These are phyloP conservation scores for Allium sativum DNA, from an alignment of 106 monocot genomes.

Conservation along the genomic window DNA sequence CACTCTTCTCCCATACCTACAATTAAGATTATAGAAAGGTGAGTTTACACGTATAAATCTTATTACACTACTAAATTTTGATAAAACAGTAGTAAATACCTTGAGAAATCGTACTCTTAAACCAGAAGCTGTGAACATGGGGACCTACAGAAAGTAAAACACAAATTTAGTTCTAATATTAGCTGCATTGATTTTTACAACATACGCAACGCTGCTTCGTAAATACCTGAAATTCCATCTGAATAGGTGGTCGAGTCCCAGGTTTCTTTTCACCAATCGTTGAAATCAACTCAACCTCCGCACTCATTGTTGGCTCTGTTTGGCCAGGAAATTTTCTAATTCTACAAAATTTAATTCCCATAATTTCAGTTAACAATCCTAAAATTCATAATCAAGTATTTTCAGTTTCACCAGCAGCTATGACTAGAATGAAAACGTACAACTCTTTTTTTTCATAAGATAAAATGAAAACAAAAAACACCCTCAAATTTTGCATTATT, in stretches of 20 bases:
- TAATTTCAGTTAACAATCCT: too few relatives aligned
- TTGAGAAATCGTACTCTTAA: conserved; percentile 89
- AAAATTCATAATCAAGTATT: too few relatives aligned
- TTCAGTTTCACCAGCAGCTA: too few relatives aligned
- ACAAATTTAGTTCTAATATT: too few relatives aligned
- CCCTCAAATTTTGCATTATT: too few relatives aligned
- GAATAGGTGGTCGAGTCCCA: conserved; percentile 86
- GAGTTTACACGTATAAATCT: not conserved
- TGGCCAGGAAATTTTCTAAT: conserved; percentile 98
- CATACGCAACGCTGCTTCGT: too few relatives aligned
- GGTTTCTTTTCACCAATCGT: conserved; percentile 95
- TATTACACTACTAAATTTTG: not conserved
- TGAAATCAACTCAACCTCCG: conserved; percentile 94
- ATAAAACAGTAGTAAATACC: conserved; percentile 20
- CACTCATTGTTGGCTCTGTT: conserved; percentile 98
- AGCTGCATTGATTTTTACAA: too few relatives aligned
- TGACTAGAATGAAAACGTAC: too few relatives aligned
- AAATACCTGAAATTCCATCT: conserved; percentile 97
- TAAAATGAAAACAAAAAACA: too few relatives aligned
- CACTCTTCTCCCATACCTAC: conserved; percentile 99
- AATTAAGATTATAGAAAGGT: not conserved
- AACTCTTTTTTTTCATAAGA: too few relatives aligned
- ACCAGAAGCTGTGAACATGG: conserved; percentile 99
- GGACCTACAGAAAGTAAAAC: conserved; percentile 40
- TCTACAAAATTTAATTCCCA: conserved; percentile 21